phyloP scores from a whole-genome alignment of 805 yeast species.

The Saturnispora ahearnii region DNA sequence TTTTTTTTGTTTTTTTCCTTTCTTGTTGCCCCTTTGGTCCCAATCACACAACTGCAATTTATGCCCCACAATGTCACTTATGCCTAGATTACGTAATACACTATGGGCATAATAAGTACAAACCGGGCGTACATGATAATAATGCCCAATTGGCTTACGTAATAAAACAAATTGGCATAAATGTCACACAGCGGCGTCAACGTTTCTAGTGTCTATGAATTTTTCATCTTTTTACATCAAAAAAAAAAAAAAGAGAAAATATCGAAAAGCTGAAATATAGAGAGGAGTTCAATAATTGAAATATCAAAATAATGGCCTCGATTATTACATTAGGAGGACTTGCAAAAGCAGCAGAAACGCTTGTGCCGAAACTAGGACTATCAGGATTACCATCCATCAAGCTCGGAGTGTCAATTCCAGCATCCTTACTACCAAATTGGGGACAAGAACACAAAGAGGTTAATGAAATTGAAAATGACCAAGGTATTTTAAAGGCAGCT shows the following conservation, averaged over 20 bases:
- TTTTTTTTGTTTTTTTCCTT: background rate
- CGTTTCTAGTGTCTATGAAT: too few relatives aligned
- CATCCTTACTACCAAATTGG: slow-evolving; percentile 25
- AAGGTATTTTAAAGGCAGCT: slow-evolving; percentile 77
- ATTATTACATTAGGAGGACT: slow-evolving; percentile 10
- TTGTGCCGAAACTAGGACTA: slow-evolving; percentile 12
- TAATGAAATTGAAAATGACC: slow-evolving; percentile 39
- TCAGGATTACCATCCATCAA: slow-evolving; percentile 14
- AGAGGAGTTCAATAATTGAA: background rate
- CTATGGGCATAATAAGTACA: background rate
- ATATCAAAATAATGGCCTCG: slow-evolving; percentile 8
- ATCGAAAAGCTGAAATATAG: background rate
- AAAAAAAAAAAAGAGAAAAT: too few relatives aligned
- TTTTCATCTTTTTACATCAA: too few relatives aligned
- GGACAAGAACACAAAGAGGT: slow-evolving; percentile 31
- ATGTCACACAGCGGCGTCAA: too few relatives aligned
- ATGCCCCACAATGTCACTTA: background rate
- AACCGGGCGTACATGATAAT: background rate
- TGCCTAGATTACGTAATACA: background rate
- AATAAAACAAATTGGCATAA: background rate
- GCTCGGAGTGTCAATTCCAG: slow-evolving; percentile 16
- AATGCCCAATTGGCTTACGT: background rate
- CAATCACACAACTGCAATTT: background rate
- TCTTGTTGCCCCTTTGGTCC: background rate
- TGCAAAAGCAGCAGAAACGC: slow-evolving; percentile 11